Percentiles rank a stretch among this genome's conserved stretches.
Conservation (phyloP, 441 rosid genomes). For the Arabidopsis hybrid region DNA sequence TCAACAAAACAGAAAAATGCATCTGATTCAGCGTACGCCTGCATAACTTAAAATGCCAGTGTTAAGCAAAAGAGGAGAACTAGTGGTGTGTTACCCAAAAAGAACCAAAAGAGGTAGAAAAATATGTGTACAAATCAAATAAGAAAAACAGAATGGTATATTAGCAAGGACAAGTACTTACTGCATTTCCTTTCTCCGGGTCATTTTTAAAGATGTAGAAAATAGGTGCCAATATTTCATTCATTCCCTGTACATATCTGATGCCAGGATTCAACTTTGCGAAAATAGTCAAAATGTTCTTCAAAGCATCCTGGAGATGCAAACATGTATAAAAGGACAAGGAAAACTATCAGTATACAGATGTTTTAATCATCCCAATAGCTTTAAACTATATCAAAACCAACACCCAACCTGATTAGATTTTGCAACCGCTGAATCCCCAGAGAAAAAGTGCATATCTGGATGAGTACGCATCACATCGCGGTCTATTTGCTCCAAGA, state of each 20-base stretch:
- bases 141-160: slow-evolving; percentile 18
- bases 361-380: background rate
- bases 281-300: slow-evolving; percentile 66
- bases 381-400: background rate
- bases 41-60: slow-evolving; percentile 47
- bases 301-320: slow-evolving; percentile 74
- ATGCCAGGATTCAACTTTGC: slow-evolving; percentile 94
- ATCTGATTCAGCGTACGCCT: slow-evolving; percentile 82
- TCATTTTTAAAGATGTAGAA: slow-evolving; percentile 79
- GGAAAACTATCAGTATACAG: slow-evolving; percentile 4
- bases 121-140: slow-evolving; percentile 13
- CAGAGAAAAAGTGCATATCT: slow-evolving; percentile 84
- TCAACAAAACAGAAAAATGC: slow-evolving; percentile 90
- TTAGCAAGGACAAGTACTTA: slow-evolving; percentile 43
- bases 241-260: slow-evolving; percentile 96
- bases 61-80: slow-evolving; percentile 32
- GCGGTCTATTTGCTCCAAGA: slow-evolving; percentile 84
- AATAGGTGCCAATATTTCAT: slow-evolving; percentile 83
- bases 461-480: slow-evolving; percentile 95
- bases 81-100: background rate
- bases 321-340: slow-evolving; percentile 28
- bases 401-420: slow-evolving; percentile 68
- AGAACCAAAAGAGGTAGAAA: background rate
- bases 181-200: slow-evolving; percentile 73
- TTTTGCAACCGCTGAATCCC: slow-evolving; percentile 71